These are phyloP conservation scores for Russula ochroleuca DNA, from an alignment of 768 basidiomycete genomes.

Conservation along the genomic window DNA sequence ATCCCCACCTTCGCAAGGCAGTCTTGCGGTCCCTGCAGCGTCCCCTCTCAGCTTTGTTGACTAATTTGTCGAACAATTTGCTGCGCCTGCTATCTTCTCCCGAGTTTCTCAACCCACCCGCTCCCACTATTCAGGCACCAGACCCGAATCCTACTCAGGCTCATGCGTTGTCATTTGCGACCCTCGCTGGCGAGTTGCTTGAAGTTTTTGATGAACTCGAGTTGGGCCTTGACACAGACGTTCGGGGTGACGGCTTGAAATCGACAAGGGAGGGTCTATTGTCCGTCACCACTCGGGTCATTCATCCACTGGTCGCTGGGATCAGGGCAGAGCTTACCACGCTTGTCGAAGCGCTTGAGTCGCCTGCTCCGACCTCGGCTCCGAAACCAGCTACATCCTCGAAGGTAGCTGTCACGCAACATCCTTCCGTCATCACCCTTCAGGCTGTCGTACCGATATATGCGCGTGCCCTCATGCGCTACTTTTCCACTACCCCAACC, in stretches of 20 bases:
- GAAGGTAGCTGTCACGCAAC: slow-evolving; percentile 31
- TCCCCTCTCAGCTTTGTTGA: slow-evolving; percentile 69
- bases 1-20: slow-evolving; percentile 61
- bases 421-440: slow-evolving; percentile 58
- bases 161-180: slow-evolving; percentile 64
- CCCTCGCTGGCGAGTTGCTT: slow-evolving; percentile 70
- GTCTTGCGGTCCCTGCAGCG: slow-evolving; percentile 70
- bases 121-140: slow-evolving; percentile 48
- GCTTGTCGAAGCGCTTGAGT: slow-evolving; percentile 60
- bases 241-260: slow-evolving; percentile 64
- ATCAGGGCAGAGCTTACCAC: slow-evolving; percentile 60
- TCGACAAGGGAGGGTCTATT: slow-evolving; percentile 64
- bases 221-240: slow-evolving; percentile 57
- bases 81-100: slow-evolving; percentile 63
- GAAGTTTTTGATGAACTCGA: slow-evolving; percentile 63
- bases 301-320: slow-evolving; percentile 57
- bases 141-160: slow-evolving; percentile 62
- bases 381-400: slow-evolving; percentile 8
- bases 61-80: slow-evolving; percentile 63
- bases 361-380: slow-evolving; percentile 29
- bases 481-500: slow-evolving; percentile 48
- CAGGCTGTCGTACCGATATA: slow-evolving; percentile 61
- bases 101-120: slow-evolving; percentile 50
- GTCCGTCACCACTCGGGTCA: slow-evolving; percentile 61
- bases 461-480: slow-evolving; percentile 51